Evolutionary conservation across 352 stramenopile species (phyloP).

Genomic region (Phytophthora foliorum): DNA sequence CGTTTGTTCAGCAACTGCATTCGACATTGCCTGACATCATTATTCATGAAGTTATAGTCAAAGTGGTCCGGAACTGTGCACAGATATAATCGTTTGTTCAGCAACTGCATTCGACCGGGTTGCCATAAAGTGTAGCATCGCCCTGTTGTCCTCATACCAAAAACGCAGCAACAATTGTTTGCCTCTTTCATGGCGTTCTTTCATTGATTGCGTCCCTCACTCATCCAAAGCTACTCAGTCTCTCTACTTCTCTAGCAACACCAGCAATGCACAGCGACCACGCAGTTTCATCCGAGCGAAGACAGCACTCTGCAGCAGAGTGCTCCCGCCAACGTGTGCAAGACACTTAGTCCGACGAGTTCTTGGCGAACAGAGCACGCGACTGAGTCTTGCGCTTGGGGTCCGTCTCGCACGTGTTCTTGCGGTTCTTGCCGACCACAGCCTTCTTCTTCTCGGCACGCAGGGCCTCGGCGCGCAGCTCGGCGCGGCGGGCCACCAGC

Average conservation of each 20-base stretch:
- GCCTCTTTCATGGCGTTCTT: conserved; percentile 35
- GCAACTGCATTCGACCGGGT: no score
- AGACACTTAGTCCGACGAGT: conserved; percentile 75
- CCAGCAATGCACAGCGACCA: conserved; percentile 18
- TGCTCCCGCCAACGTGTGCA: background rate
- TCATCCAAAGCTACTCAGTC: conserved; percentile 8
- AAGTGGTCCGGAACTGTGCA: no score
- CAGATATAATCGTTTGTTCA: no score
- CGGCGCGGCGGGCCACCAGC: conserved; percentile 91
- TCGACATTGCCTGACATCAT: no score
- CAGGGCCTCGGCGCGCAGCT: conserved; percentile 88
- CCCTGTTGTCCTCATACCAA: no score
- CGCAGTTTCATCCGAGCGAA: conserved; percentile 14
- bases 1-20: no score
- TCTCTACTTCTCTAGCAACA: conserved; percentile 10
- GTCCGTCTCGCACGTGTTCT: conserved; percentile 86
- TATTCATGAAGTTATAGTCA: no score
- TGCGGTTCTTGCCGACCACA: conserved; percentile 84
- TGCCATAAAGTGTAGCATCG: no score
- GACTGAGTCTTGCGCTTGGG: conserved; percentile 82
- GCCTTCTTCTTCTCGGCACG: conserved; percentile 92
- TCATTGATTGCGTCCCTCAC: conserved; percentile 23
- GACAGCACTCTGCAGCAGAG: conserved; percentile 15
- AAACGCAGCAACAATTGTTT: no score
- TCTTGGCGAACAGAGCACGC: conserved; percentile 84